Base-by-base conservation (phyloP, 2,329 filamentous ascomycete genomes). In the Fusarium sororula region DNA sequence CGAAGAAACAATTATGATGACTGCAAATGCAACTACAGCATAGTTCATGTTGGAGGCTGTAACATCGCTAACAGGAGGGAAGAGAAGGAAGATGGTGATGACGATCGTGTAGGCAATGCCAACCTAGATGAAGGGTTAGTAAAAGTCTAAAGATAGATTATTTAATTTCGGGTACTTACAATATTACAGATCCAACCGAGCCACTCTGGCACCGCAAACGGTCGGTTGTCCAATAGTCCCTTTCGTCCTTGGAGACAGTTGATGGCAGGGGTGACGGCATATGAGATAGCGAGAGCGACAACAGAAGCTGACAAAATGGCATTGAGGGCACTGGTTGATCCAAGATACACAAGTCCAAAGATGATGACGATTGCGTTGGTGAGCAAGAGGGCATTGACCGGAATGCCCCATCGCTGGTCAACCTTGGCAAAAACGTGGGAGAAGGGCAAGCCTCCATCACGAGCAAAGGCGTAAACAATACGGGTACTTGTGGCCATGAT, bases 101-200 rank as follows among this genome's bases (percentile, higher is more conserved):
- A 53, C 50, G 5, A 53, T 37, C 6, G 50, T 53, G n/a, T 53
- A 53, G 18, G 50, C 32, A 0, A 53, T 53, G 0, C 50, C 50
- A 15, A 38, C 50, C 50, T 53, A 10, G 9, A 26, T 12, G 0
- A 1, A 53, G 0, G 5, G 6, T 26, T 4, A 53, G 50, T 12
- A 6, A 37, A 8, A 24, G 7, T 3, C 28, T 0, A 14, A 9
- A 4, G 3, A 8, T 1, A 2, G 3, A 35, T 5, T 5, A 0
- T 18, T 14, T 10, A 3, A 4, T 20, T n/a, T 3, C 0, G 11
- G 5, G 12, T 2, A 53, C 50, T 53, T 12, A 53, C 50, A 2
- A 53, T 9, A 22, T 53, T 53, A 9, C 32, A 53, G 9, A 9
- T 7, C 50, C 50, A 53, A 3, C 50, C 50, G 2, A 53, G 50